Evolutionary conservation across 352 stramenopile species (phyloP).

Genomic region (Hyaloperonospora arabidopsidis): DNA sequence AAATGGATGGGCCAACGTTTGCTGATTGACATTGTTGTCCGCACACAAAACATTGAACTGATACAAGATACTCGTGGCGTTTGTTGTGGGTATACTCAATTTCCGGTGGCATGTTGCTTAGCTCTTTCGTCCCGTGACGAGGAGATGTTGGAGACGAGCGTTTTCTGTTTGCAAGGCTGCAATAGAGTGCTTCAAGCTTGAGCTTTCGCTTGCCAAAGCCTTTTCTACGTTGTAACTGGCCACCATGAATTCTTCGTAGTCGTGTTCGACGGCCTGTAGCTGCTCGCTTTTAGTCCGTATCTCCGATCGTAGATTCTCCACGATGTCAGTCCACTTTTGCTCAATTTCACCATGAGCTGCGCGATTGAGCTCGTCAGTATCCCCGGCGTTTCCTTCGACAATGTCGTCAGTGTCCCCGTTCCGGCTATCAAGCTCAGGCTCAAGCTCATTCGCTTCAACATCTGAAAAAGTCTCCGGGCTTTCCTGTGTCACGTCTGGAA

Average conservation of each 20-base stretch:
- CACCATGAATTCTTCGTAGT: constrained; percentile 12
- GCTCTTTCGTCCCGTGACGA: not conserved
- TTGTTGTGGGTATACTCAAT: too few species aligned
- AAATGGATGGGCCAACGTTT: too few species aligned
- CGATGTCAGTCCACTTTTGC: constrained; percentile 30
- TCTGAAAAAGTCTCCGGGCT: not conserved
- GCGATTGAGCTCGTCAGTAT: not conserved
- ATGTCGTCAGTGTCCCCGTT: not conserved
- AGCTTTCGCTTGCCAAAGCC: constrained; percentile 7
- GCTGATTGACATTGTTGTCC: too few species aligned
- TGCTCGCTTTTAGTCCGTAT: constrained; percentile 48
- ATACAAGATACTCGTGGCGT: too few species aligned
- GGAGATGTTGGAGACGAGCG: constrained; percentile 1
- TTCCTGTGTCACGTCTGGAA: not conserved
- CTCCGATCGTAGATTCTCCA: constrained; percentile 51
- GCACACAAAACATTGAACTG: too few species aligned
- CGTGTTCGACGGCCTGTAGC: constrained; percentile 6
- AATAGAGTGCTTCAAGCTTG: constrained; percentile 6
- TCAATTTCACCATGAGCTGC: not conserved
- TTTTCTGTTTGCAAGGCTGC: constrained; percentile 9
- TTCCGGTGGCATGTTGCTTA: too few species aligned
- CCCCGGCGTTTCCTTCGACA: not conserved
- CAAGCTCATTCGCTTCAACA: not conserved
- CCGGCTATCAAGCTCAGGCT: not conserved
- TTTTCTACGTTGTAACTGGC: constrained; percentile 16